Conservation (phyloP, 2,329 filamentous ascomycete species). For the Capronia americana region DNA sequence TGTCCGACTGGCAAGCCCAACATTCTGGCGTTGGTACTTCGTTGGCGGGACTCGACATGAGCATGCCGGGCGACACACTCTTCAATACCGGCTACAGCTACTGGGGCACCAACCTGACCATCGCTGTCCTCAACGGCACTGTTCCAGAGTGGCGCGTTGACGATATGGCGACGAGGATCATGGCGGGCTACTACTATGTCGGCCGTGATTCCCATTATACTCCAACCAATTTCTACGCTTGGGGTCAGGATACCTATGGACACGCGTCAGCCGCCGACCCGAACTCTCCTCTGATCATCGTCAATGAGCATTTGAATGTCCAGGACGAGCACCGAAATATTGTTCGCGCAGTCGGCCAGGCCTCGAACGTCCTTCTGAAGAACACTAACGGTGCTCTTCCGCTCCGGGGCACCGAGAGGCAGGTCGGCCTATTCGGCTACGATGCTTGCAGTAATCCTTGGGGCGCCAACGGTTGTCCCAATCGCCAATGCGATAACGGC, state of each 20-base stretch:
- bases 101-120: conserved; percentile 87
- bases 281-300: conserved; percentile 42
- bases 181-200: conserved; percentile 69
- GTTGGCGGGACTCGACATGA: conserved; percentile 77
- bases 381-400: conserved; percentile 76
- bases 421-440: conserved; percentile 78
- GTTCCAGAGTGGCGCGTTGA: conserved; percentile 86
- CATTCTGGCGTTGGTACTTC: conserved; percentile 72
- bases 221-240: conserved; percentile 78
- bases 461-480: conserved; percentile 79
- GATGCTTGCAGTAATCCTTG: conserved; percentile 77
- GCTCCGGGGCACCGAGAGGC: conserved; percentile 74
- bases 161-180: conserved; percentile 87
- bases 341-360: conserved; percentile 78
- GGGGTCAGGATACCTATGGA: conserved; percentile 78
- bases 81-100: conserved; percentile 76
- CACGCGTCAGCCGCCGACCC: conserved; percentile 65
- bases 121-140: conserved; percentile 87
- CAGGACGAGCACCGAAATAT: conserved; percentile 72
- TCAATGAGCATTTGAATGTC: conserved; percentile 88
- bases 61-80: conserved; percentile 79
- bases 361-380: conserved; percentile 88
- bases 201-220: conserved; percentile 56
- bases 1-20: conserved; percentile 78
- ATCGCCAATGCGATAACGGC: conserved; percentile 68